These are phyloP conservation scores for Trichopus zeylanicus DNA, from an alignment of 116 monocot genomes.

Conservation along the genomic window DNA sequence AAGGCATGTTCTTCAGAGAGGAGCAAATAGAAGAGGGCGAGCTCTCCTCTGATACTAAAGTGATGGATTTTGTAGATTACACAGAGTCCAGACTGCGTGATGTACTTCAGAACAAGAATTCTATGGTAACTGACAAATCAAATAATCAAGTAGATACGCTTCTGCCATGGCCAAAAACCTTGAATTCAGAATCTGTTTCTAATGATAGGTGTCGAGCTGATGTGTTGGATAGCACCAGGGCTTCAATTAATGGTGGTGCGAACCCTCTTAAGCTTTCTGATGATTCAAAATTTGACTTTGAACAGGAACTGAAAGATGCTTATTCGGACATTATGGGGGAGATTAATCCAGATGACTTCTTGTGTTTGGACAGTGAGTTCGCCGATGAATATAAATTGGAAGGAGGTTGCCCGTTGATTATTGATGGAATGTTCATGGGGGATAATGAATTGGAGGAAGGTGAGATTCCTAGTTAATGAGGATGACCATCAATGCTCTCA, in stretches of 20 bases:
- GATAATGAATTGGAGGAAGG: conserved; percentile 71
- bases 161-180: not conserved
- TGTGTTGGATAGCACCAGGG: conserved; percentile 1
- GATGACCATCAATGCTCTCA: not conserved
- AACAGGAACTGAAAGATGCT: conserved; percentile 58
- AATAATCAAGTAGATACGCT: not conserved
- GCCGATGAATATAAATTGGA: conserved; percentile 6
- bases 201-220: not conserved
- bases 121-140: not conserved
- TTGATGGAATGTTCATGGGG: conserved; percentile 2
- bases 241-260: not conserved
- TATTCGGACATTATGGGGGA: conserved; percentile 69
- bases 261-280: not conserved
- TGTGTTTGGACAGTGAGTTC: conserved; percentile 52
- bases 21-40: conserved; percentile 80
- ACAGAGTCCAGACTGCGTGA: not conserved
- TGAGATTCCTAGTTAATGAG: conserved; percentile 45
- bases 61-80: conserved; percentile 42
- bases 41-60: conserved; percentile 20
- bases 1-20: conserved; percentile 44
- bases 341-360: conserved; percentile 80
- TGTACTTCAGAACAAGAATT: not conserved
- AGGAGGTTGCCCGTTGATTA: not conserved
- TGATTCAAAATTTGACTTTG: conserved; percentile 41
- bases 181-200: not conserved